phyloP scores from a whole-genome alignment of 2,329 filamentous ascomycete species.

The Cadophora gregata region DNA sequence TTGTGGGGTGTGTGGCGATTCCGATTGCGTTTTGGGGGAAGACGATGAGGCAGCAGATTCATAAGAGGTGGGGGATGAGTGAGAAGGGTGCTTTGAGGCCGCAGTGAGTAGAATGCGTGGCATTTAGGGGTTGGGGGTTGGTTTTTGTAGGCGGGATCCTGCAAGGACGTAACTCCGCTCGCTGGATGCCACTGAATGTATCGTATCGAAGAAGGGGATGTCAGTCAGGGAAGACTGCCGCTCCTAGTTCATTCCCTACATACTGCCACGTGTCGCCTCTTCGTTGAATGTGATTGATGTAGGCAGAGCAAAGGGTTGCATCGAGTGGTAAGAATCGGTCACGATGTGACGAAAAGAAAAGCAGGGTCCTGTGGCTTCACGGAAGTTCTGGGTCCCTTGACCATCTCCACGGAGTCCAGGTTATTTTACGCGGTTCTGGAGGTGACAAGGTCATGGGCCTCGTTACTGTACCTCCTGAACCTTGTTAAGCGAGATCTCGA shows the following conservation, averaged over 20 bases:
- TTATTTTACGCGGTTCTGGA: neutral
- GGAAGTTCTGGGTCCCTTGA: too few species aligned
- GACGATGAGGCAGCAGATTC: conserved; percentile 15
- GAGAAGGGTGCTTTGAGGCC: conserved; percentile 18
- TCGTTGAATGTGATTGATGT: neutral
- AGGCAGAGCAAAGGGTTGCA: neutral
- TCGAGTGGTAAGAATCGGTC: neutral
- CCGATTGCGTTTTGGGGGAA: conserved; percentile 9
- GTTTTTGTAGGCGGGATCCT: neutral
- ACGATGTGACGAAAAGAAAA: neutral
- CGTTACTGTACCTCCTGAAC: neutral
- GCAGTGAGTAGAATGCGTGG: neutral
- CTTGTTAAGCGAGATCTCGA: neutral
- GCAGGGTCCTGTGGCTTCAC: neutral
- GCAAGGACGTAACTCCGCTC: too few species aligned
- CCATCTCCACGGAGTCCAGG: neutral
- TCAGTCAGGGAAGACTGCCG: neutral
- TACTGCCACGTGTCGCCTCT: neutral
- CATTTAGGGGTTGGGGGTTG: neutral
- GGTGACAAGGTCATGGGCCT: neutral
- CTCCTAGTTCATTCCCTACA: neutral
- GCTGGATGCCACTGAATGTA: too few species aligned
- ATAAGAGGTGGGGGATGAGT: conserved; percentile 19
- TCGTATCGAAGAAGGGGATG: neutral
- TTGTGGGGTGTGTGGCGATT: conserved; percentile 23